These are phyloP conservation scores for Aeminium ludgeri DNA, from an alignment of 495 filamentous ascomycete genomes.

Conservation along the genomic window DNA sequence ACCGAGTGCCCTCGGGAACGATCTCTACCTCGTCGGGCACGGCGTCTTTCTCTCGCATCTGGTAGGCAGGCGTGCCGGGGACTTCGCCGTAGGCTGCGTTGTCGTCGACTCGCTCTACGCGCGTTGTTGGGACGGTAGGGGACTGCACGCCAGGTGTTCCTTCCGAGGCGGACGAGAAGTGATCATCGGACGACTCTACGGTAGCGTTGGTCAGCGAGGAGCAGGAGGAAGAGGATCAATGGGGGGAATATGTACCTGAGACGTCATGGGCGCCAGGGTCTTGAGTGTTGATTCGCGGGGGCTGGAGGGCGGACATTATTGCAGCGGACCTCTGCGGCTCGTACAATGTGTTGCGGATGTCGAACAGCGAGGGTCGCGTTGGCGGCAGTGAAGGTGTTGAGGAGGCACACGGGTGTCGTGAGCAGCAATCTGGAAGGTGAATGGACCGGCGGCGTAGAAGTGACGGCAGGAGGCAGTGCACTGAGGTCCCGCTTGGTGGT, in stretches of 20 bases:
- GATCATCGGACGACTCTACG: constrained; percentile 54
- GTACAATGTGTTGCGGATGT: neutral
- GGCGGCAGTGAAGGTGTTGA: neutral
- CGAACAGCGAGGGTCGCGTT: neutral
- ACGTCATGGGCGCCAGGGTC: constrained; percentile 75
- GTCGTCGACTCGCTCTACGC: constrained; percentile 42
- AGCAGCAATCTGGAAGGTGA: too few species aligned
- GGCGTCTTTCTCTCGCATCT: constrained; percentile 40
- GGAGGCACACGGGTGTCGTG: neutral
- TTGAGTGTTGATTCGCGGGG: constrained; percentile 32
- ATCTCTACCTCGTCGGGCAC: constrained; percentile 50
- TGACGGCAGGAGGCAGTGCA: too few species aligned
- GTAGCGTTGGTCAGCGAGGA: constrained; percentile 7
- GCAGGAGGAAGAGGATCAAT: neutral
- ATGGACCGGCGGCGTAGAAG: too few species aligned
- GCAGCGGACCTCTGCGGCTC: too few species aligned
- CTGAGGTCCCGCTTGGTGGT: too few species aligned
- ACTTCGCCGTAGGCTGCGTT: constrained; percentile 41
- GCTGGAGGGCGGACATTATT: constrained; percentile 16
- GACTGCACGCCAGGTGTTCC: constrained; percentile 35
- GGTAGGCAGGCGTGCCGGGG: constrained; percentile 44
- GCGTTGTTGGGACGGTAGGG: constrained; percentile 39
- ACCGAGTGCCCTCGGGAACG: constrained; percentile 37
- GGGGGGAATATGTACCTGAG: constrained; percentile 33
- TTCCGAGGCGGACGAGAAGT: constrained; percentile 82